A percentile compares a stretch with the other conserved stretches of the same genome.
Evolutionary conservation across 805 yeast genomes (phyloP).

Genomic region (Candida caryicola): DNA sequence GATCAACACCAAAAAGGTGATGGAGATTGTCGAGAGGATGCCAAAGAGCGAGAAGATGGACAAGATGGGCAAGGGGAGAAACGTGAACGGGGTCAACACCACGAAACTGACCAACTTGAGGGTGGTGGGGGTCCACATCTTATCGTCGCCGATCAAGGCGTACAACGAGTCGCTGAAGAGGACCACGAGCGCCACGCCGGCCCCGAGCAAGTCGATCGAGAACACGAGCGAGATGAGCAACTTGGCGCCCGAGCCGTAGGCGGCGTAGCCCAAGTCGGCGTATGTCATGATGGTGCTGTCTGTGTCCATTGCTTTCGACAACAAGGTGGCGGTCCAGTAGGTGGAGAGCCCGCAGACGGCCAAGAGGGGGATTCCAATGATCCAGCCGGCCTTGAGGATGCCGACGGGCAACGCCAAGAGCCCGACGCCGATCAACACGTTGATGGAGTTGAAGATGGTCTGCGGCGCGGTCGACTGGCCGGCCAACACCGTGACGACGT

Average conservation of each 20-base stretch:
- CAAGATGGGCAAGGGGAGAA: conserved; percentile 53
- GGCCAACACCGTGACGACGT: conserved; percentile 55
- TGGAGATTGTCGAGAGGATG: conserved; percentile 50
- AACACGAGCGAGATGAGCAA: conserved; percentile 63
- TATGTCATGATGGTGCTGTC: conserved; percentile 29
- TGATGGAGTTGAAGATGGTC: conserved; percentile 74
- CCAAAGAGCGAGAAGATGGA: conserved; percentile 57
- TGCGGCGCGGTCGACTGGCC: conserved; percentile 65
- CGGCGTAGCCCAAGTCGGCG: conserved; percentile 28
- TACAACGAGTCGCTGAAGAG: conserved; percentile 60
- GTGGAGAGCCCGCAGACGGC: conserved; percentile 48
- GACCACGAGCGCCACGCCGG: conserved; percentile 55
- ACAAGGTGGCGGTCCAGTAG: conserved; percentile 49
- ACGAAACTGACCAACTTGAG: conserved; percentile 70
- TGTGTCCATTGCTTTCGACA: conserved; percentile 29
- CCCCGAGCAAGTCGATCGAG: conserved; percentile 58
- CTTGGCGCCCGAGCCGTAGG: conserved; percentile 55
- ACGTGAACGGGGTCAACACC: conserved; percentile 74
- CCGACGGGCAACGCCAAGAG: conserved; percentile 72
- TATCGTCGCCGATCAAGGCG: conserved; percentile 39
- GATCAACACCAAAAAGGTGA: conserved; percentile 43
- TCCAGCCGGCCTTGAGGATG: conserved; percentile 65
- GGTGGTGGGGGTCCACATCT: conserved; percentile 38
- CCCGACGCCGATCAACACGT: conserved; percentile 75
- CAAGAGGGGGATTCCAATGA: conserved; percentile 45